phyloP scores from a whole-genome alignment of 2,329 filamentous ascomycete genomes.

The Alternaria brassicae region DNA sequence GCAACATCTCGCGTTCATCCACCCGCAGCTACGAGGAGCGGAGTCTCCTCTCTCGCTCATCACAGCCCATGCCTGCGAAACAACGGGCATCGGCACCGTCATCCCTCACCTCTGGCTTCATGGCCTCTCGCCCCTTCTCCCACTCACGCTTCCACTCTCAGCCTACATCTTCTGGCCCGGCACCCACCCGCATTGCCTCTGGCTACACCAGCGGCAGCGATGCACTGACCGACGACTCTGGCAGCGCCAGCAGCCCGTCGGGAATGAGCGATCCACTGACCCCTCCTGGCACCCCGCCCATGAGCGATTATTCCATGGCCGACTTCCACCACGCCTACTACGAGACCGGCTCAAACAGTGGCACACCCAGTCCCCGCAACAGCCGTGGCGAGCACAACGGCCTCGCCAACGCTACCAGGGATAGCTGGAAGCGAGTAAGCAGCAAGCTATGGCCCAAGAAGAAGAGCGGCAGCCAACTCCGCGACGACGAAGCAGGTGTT shows the following conservation, averaged over 20 bases:
- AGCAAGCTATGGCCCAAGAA: slow-evolving; percentile 53
- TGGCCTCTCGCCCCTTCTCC: slow-evolving; percentile 46
- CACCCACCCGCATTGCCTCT: slow-evolving; percentile 36
- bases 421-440: slow-evolving; percentile 52
- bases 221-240: slow-evolving; percentile 68
- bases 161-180: slow-evolving; percentile 43
- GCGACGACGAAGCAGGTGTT: slow-evolving; percentile 47
- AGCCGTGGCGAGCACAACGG: slow-evolving; percentile 49
- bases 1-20: slow-evolving; percentile 47
- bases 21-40: slow-evolving; percentile 54
- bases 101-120: slow-evolving; percentile 48
- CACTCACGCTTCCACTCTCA: slow-evolving; percentile 50
- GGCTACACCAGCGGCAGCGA: slow-evolving; percentile 53
- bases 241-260: slow-evolving; percentile 56
- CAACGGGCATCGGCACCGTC: slow-evolving; percentile 51
- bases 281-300: slow-evolving; percentile 78
- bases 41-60: slow-evolving; percentile 36
- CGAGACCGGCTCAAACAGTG: slow-evolving; percentile 42
- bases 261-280: slow-evolving; percentile 71
- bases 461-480: slow-evolving; percentile 46
- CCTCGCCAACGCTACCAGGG: slow-evolving; percentile 45
- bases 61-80: slow-evolving; percentile 41
- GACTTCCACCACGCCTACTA: slow-evolving; percentile 48
- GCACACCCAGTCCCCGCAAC: slow-evolving; percentile 48
- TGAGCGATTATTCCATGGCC: slow-evolving; percentile 58